These are phyloP conservation scores for Prunus salicina DNA, from an alignment of 306 rosid species.

Conservation along the genomic window DNA sequence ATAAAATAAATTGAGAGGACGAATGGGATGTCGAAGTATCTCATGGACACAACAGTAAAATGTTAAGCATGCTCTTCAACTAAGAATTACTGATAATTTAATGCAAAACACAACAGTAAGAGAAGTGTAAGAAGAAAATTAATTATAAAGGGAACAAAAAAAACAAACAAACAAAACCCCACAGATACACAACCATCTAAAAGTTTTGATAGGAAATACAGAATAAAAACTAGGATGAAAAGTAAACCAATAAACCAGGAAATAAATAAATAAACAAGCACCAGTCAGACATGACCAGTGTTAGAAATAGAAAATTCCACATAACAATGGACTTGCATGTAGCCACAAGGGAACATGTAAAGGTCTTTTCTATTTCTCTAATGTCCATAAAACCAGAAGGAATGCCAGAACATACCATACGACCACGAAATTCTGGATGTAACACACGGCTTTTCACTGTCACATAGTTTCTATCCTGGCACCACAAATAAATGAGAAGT, in stretches of 20 bases:
- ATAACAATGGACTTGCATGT: not conserved
- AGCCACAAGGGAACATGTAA: slow-evolving; percentile 10
- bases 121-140: not conserved
- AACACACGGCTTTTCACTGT: slow-evolving; percentile 72
- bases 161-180: not conserved
- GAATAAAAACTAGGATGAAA: not conserved
- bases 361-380: not conserved
- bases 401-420: slow-evolving; percentile 68
- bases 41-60: not conserved
- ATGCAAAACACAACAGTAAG: not conserved
- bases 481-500: slow-evolving; percentile 28
- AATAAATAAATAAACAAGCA: not conserved
- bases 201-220: not conserved
- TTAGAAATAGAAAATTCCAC: not conserved
- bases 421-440: slow-evolving; percentile 95
- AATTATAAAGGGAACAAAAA: not conserved
- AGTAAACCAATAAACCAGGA: not conserved
- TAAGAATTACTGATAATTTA: not conserved
- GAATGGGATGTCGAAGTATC: slow-evolving; percentile 2
- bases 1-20: slow-evolving; percentile 12
- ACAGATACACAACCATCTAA: not conserved
- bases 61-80: not conserved
- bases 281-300: not conserved
- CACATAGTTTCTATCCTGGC: slow-evolving; percentile 84
- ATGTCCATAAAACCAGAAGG: not conserved